Evolutionary conservation across 2,329 filamentous ascomycete genomes (phyloP).

Genomic region (Colletotrichum sp.): DNA sequence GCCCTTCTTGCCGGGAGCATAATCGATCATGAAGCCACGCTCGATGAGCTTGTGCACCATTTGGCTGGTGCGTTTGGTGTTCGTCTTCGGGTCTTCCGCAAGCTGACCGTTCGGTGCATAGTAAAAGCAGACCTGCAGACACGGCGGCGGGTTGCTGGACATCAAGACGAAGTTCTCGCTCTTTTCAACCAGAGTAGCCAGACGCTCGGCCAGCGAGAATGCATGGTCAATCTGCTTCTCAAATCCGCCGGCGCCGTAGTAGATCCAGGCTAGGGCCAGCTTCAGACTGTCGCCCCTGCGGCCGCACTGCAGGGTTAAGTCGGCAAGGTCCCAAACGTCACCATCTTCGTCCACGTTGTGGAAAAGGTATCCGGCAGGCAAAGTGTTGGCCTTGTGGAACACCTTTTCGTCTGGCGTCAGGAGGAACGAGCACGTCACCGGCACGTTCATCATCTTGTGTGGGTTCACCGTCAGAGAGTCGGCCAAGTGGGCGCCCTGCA

Average conservation of each 20-base stretch:
- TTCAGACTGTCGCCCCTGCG: slow-evolving; percentile 86
- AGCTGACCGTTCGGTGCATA: slow-evolving; percentile 66
- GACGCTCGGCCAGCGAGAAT: slow-evolving; percentile 71
- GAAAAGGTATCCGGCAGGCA: slow-evolving; percentile 87
- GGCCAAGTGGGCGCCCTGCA: slow-evolving; percentile 74
- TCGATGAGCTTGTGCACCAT: slow-evolving; percentile 53
- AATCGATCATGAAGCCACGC: slow-evolving; percentile 65
- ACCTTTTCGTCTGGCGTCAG: slow-evolving; percentile 75
- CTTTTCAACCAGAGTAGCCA: slow-evolving; percentile 64
- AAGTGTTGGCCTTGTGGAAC: slow-evolving; percentile 84
- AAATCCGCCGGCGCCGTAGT: slow-evolving; percentile 82
- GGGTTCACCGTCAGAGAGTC: slow-evolving; percentile 88
- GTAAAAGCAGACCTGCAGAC: slow-evolving; percentile 95
- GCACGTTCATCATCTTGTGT: slow-evolving; percentile 96
- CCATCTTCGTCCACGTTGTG: slow-evolving; percentile 57
- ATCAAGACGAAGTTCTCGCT: slow-evolving; percentile 71
- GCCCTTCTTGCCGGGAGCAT: slow-evolving; percentile 60
- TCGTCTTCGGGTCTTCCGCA: slow-evolving; percentile 42
- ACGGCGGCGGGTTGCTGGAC: slow-evolving; percentile 78
- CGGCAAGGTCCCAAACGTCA: slow-evolving; percentile 87
- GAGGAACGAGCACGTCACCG: slow-evolving; percentile 89
- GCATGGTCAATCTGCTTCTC: slow-evolving; percentile 71
- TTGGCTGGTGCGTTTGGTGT: slow-evolving; percentile 52
- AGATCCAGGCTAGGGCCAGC: slow-evolving; percentile 86
- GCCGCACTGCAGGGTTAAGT: slow-evolving; percentile 92